Base-by-base conservation (phyloP, 306 rosid genomes). In the Prosopis cineraria region DNA sequence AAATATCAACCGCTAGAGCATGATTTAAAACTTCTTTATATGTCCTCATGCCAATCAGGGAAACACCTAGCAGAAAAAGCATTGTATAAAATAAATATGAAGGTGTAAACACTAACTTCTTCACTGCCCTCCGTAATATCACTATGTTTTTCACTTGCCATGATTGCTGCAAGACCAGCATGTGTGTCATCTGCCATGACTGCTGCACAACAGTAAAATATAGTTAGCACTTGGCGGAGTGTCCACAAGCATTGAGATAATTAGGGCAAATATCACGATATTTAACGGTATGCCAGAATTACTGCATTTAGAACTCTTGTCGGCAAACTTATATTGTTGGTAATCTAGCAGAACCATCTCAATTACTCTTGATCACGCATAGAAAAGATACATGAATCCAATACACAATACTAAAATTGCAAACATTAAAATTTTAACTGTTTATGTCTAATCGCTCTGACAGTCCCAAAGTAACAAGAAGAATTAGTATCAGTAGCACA, bases 161-260 rank as follows among this genome's bases (percentile, higher is more conserved):
- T 81, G 78, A 59, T 56, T 81, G 70, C 91, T 79, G 62, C 60
- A 72, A 19, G 66, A 47, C 58, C 36, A 47, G n/a, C 20, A 20
- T 11, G 83, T 55, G 41, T 59, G 31, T 85, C 86, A 16, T 83
- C 88, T 14, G 80, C 88, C 89, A 88, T 88, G 81, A 59, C 44
- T 83, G 62, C 91, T 85, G 70, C 60, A 72, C 71, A 47, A 40
- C 30, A 58, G 50, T n/a, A 27, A n/a, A 73, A 36, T 33, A 44
- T 40, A 71, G 71, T 37, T 29, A n/a, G 30, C 30, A 50, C 72
- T 11, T 24, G 16, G 34, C 12, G 29, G 41, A 70, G 14, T 22
- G 30, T 9, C 2, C 5, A 22, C 12, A 7, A 39, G 3, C 4
- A 20, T 3, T 39, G 11, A 67, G 5, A 67, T 20, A 34, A 40